Evolutionary conservation across 1,284 basidiomycete genomes (phyloP).

Genomic region (Sphaerobolus stellatus): DNA sequence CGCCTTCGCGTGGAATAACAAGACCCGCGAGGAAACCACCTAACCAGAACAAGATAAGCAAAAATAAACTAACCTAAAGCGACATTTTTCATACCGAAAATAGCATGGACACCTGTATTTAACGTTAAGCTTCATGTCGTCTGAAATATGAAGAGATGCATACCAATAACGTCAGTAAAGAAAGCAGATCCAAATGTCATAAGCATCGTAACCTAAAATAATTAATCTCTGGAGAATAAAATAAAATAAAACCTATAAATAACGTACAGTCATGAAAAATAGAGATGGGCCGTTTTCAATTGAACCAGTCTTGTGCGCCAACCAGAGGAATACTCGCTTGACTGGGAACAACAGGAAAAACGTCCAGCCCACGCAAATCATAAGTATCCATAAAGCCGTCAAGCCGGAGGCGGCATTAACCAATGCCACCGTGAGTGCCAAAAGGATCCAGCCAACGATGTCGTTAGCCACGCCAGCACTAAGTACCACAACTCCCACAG

Average conservation of each 20-base stretch:
- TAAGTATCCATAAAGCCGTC: slow-evolving; percentile 52
- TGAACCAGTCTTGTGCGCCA: slow-evolving; percentile 44
- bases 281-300: slow-evolving; percentile 44
- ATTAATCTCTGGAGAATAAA: slow-evolving; percentile 49
- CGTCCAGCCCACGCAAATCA: slow-evolving; percentile 49
- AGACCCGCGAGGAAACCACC: slow-evolving; percentile 55
- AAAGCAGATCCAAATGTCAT: slow-evolving; percentile 54
- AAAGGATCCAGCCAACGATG: slow-evolving; percentile 25
- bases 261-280: slow-evolving; percentile 50
- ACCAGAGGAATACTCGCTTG: slow-evolving; percentile 40
- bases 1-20: slow-evolving; percentile 55
- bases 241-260: slow-evolving; percentile 48
- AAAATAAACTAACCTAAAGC: slow-evolving; percentile 3
- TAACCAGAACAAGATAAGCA: slow-evolving; percentile 22
- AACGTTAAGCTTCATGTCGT: background rate
- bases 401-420: slow-evolving; percentile 46
- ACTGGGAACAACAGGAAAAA: slow-evolving; percentile 48
- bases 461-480: slow-evolving; percentile 59
- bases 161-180: slow-evolving; percentile 56
- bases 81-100: slow-evolving; percentile 31
- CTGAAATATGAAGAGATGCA: slow-evolving; percentile 15
- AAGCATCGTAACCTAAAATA: slow-evolving; percentile 47
- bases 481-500: slow-evolving; percentile 56
- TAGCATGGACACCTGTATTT: slow-evolving; percentile 39
- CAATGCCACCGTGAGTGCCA: slow-evolving; percentile 54